phyloP scores from a whole-genome alignment of 331 rosid genomes.

The Quercus tomentella region DNA sequence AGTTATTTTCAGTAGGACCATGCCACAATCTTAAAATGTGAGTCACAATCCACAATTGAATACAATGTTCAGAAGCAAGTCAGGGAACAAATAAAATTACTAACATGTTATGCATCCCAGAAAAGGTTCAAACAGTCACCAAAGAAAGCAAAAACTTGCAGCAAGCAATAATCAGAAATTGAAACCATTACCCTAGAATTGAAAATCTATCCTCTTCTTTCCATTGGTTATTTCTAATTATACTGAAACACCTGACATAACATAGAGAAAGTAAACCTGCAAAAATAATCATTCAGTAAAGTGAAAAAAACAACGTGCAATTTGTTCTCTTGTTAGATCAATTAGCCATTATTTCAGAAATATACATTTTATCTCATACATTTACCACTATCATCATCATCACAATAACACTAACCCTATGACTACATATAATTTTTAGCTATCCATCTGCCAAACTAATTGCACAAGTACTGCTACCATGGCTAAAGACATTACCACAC shows the following conservation, averaged over 20 bases:
- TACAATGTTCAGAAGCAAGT: neutral
- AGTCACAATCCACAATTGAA: neutral
- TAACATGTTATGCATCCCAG: neutral
- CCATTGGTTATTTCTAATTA: neutral
- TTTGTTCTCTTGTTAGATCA: neutral
- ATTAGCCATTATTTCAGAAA: neutral
- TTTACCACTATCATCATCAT: neutral
- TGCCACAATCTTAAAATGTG: neutral
- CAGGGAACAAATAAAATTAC: neutral
- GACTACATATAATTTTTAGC: neutral
- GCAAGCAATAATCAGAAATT: neutral
- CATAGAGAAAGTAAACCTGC: neutral
- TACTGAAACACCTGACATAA: neutral
- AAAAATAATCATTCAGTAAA: neutral
- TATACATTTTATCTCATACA: neutral
- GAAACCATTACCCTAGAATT: neutral
- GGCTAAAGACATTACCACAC: neutral
- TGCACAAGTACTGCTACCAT: neutral
- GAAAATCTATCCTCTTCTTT: neutral
- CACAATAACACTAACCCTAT: neutral
- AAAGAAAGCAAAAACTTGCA: neutral
- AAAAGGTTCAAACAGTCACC: neutral
- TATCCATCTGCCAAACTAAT: neutral
- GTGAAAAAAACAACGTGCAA: neutral
- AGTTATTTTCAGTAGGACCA: constrained; percentile 9